Percentiles rank a stretch among this genome's conserved stretches.
These are phyloP conservation scores for Neurospora sp. DNA, from an alignment of 495 filamentous ascomycete species.

Conservation along the genomic window DNA sequence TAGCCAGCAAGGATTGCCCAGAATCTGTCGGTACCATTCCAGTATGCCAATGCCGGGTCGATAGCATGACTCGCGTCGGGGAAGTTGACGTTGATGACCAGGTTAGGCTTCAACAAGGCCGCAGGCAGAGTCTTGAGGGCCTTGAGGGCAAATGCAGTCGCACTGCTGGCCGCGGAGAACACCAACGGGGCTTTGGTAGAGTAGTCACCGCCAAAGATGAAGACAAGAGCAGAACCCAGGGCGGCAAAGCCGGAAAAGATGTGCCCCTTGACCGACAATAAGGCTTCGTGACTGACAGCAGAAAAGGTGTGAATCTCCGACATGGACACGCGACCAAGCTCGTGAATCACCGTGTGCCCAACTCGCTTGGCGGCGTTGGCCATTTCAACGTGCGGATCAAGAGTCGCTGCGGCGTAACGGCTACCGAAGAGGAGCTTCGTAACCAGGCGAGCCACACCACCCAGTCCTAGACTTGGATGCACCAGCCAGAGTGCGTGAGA, in stretches of 20 bases:
- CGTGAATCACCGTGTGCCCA: conserved; percentile 25
- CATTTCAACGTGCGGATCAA: not conserved
- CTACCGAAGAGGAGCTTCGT: conserved; percentile 9
- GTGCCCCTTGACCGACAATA: conserved; percentile 27
- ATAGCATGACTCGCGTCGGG: conserved; percentile 28
- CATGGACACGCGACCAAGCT: conserved; percentile 27
- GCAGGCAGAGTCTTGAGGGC: conserved; percentile 7
- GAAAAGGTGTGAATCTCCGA: conserved; percentile 39
- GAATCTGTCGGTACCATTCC: conserved; percentile 65
- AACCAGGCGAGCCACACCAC: conserved; percentile 1
- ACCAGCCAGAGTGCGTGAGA: conserved; percentile 10
- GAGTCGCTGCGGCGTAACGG: conserved; percentile 13
- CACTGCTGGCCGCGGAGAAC: conserved; percentile 2
- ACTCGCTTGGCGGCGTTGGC: conserved; percentile 27
- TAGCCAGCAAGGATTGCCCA: conserved; percentile 80
- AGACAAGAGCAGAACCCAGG: conserved; percentile 14
- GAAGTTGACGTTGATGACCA: conserved; percentile 42
- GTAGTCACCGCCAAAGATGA: conserved; percentile 25
- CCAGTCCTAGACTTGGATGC: not conserved
- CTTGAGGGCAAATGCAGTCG: conserved; percentile 5
- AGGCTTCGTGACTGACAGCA: conserved; percentile 37
- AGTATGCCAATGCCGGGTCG: conserved; percentile 58
- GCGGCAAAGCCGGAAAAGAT: conserved; percentile 18
- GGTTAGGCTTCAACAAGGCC: conserved; percentile 23
- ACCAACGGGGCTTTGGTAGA: conserved; percentile 13